Evolutionary conservation across 202 grass and related monocot species (phyloP).

Genomic region (Panicum hallii): DNA sequence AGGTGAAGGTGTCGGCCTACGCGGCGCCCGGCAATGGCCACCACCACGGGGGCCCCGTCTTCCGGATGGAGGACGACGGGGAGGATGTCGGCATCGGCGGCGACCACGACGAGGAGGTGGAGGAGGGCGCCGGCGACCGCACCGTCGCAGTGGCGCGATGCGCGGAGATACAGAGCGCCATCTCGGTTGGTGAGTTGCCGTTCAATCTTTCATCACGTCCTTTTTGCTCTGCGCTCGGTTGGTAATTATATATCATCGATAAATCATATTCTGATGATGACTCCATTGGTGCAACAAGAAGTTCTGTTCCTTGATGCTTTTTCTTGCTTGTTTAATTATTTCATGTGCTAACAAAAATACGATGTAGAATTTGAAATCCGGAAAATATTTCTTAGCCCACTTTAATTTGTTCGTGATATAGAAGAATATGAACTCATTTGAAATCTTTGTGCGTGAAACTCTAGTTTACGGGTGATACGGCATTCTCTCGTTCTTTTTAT

Average conservation of each 20-base stretch:
- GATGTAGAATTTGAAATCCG: not conserved
- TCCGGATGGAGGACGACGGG: constrained; percentile 39
- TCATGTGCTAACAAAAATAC: not conserved
- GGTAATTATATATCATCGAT: no score
- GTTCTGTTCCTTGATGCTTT: not conserved
- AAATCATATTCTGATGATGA: not conserved
- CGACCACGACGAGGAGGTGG: constrained; percentile 14
- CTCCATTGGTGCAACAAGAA: not conserved
- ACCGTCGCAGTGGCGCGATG: constrained; percentile 53
- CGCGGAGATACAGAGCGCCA: constrained; percentile 75
- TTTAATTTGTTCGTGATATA: not conserved
- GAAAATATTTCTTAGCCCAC: not conserved
- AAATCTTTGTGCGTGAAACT: not conserved
- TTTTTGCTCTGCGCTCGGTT: not conserved
- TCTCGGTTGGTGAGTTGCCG: constrained; percentile 60
- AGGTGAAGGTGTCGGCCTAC: constrained; percentile 59
- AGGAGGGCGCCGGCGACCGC: constrained; percentile 37
- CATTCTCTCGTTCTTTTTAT: no score
- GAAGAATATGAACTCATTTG: not conserved
- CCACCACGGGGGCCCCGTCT: constrained; percentile 30
- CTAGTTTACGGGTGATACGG: not conserved
- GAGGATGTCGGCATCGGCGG: constrained; percentile 36
- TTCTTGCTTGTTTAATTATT: not conserved
- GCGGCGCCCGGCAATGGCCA: constrained; percentile 11
- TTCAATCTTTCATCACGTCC: not conserved